Evolutionary conservation across 1,139 yeast genomes (phyloP).

Genomic region (Pichia sp.): DNA sequence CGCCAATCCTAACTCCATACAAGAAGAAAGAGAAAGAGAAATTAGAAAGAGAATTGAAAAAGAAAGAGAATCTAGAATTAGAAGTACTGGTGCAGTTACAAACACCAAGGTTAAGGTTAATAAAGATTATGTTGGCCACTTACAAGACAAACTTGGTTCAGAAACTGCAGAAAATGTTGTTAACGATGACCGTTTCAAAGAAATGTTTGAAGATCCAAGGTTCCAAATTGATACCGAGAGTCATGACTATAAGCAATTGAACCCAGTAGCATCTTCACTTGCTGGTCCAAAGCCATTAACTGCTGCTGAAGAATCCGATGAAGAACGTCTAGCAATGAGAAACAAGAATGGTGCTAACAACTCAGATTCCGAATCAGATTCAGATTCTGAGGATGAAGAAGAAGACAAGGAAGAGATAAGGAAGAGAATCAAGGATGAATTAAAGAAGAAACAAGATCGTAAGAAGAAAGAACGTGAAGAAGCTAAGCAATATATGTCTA

Average conservation of each 20-base stretch:
- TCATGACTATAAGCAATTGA: slow-evolving; percentile 89
- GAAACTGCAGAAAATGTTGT: slow-evolving; percentile 48
- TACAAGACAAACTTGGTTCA: slow-evolving; percentile 55
- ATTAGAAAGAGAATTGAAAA: slow-evolving; percentile 84
- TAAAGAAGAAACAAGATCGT: slow-evolving; percentile 41
- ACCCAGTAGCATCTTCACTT: slow-evolving; percentile 57
- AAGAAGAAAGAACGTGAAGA: slow-evolving; percentile 50
- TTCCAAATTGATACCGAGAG: slow-evolving; percentile 86
- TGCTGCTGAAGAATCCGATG: slow-evolving; percentile 88
- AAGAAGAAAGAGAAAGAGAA: slow-evolving; percentile 91
- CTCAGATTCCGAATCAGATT: slow-evolving; percentile 33
- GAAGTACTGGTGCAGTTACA: slow-evolving; percentile 76
- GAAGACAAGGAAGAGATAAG: slow-evolving; percentile 38
- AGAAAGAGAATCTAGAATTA: slow-evolving; percentile 93
- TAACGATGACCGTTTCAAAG: slow-evolving; percentile 82
- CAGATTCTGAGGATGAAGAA: slow-evolving; percentile 35
- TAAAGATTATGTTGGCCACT: slow-evolving; percentile 74
- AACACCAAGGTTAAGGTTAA: slow-evolving; percentile 85
- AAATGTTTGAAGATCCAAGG: slow-evolving; percentile 92
- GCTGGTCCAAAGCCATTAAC: slow-evolving; percentile 43
- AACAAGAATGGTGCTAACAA: slow-evolving; percentile 29
- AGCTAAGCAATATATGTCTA: slow-evolving; percentile 55
- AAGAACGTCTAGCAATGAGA: slow-evolving; percentile 50
- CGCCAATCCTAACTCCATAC: slow-evolving; percentile 87
- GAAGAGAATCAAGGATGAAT: slow-evolving; percentile 40